phyloP scores from a whole-genome alignment of 1,139 yeast species.

The Meyerozyma athensensis region DNA sequence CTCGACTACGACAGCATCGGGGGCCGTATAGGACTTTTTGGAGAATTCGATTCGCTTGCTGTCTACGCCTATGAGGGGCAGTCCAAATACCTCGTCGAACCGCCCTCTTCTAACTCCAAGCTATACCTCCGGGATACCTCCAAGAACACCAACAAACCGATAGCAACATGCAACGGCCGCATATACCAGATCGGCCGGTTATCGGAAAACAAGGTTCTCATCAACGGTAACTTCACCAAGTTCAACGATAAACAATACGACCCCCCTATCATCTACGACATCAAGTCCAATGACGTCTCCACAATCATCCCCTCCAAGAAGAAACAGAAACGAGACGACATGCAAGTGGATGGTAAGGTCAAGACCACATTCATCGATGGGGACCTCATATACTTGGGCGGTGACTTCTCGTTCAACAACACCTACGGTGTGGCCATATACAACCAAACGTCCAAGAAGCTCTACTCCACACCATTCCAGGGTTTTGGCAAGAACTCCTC shows the following conservation, averaged over 20 bases:
- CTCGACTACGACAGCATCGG: constrained; percentile 32
- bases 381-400: constrained; percentile 71
- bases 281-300: constrained; percentile 38
- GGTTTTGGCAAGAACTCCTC: constrained; percentile 67
- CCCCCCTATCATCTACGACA: constrained; percentile 54
- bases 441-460: constrained; percentile 40
- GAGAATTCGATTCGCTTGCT: constrained; percentile 59
- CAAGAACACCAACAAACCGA: constrained; percentile 23
- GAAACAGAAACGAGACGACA: constrained; percentile 18
- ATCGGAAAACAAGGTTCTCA: constrained; percentile 27
- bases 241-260: constrained; percentile 33
- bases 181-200: constrained; percentile 24
- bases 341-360: constrained; percentile 45
- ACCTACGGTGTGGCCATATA: constrained; percentile 66
- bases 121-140: constrained; percentile 29
- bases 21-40: constrained; percentile 54
- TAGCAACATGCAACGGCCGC: constrained; percentile 32
- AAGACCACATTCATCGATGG: constrained; percentile 44
- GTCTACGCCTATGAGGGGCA: constrained; percentile 40
- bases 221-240: constrained; percentile 40
- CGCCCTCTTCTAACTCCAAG: constrained; percentile 12
- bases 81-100: constrained; percentile 13
- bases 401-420: constrained; percentile 55
- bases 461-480: constrained; percentile 58
- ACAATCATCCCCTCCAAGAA: constrained; percentile 26